phyloP scores from a whole-genome alignment of 768 basidiomycete species.

The Gymnopilus junonius region DNA sequence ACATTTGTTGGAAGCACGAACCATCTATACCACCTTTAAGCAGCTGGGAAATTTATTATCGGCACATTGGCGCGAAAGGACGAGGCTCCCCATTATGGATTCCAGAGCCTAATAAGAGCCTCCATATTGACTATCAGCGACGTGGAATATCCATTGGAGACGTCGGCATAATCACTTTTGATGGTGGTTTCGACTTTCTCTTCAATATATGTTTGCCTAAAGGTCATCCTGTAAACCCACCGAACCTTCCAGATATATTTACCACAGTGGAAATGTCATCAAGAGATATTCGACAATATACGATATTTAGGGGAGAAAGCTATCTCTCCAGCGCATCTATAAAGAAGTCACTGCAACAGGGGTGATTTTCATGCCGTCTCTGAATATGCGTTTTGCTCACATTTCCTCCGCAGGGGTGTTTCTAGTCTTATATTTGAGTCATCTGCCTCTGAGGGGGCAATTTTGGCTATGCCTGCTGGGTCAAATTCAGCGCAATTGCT shows the following conservation, averaged over 20 bases:
- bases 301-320: background rate
- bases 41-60: conserved; percentile 10
- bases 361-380: too few species aligned
- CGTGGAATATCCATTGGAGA: conserved; percentile 38
- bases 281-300: background rate
- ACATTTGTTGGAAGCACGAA: too few species aligned
- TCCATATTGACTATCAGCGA: conserved; percentile 24
- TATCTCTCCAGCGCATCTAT: conserved; percentile 9
- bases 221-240: conserved; percentile 28
- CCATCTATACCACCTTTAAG: too few species aligned
- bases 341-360: background rate
- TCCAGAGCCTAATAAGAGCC: conserved; percentile 28
- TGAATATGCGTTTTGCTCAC: too few species aligned
- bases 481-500: conserved; percentile 12
- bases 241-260: conserved; percentile 28
- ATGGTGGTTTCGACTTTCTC: conserved; percentile 37
- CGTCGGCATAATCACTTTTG: conserved; percentile 34
- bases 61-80: conserved; percentile 15
- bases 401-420: background rate
- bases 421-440: conserved; percentile 7
- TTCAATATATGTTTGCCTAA: conserved; percentile 37
- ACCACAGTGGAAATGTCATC: background rate
- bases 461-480: conserved; percentile 18
- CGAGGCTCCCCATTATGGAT: conserved; percentile 39
- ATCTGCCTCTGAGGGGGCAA: conserved; percentile 17